A percentile compares a stretch with the other conserved stretches of the same genome.
Conservation (phyloP, 176 grass and related monocot genomes). For the Avena insularis region DNA sequence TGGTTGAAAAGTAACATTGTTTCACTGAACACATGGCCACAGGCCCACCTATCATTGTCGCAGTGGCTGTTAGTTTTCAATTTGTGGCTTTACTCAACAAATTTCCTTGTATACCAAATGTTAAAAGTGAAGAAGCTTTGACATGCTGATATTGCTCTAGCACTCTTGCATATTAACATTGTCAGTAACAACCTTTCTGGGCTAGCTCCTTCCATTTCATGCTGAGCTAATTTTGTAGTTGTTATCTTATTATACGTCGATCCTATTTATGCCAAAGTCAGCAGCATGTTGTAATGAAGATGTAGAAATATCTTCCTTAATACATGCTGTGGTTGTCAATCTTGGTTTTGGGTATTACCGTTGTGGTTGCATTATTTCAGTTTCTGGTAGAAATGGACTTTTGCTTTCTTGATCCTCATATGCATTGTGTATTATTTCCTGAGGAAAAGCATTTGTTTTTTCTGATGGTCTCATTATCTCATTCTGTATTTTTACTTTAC, state of each 20-base stretch:
- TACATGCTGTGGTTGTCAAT: background rate
- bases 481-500: too few species aligned
- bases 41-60: background rate
- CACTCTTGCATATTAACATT: background rate
- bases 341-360: background rate
- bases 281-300: background rate
- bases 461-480: too few species aligned
- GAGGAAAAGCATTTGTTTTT: too few species aligned
- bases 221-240: slow-evolving; percentile 12
- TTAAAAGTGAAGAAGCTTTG: background rate
- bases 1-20: background rate
- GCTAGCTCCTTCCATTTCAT: background rate
- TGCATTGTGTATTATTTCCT: too few species aligned
- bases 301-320: background rate
- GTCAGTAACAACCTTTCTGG: background rate
- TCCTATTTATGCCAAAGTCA: background rate
- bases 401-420: background rate
- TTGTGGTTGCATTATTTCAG: slow-evolving; percentile 18
- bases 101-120: background rate
- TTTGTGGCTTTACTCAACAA: background rate
- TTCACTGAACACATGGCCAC: background rate
- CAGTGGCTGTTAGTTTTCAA: background rate
- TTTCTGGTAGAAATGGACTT: background rate
- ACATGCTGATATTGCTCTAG: background rate
- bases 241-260: background rate